A percentile compares a stretch with the other conserved stretches of the same genome.
Evolutionary conservation across 257 asterid species (phyloP).

Genomic region (Anisodus tanguticus): DNA sequence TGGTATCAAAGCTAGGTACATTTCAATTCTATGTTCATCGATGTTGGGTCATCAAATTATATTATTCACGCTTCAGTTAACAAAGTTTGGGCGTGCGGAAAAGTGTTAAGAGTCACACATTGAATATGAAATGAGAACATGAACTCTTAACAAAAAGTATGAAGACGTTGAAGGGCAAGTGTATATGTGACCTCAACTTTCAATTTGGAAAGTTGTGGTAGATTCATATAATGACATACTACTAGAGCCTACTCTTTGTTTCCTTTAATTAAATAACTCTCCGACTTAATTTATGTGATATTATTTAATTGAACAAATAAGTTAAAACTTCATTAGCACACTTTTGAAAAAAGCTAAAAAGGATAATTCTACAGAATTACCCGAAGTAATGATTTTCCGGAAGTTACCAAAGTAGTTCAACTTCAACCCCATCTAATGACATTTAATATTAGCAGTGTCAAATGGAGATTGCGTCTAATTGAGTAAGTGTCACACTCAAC

Average conservation of each 20-base stretch:
- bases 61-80: too few relatives aligned
- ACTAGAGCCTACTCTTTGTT: neutral
- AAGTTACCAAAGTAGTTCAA: neutral
- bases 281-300: neutral
- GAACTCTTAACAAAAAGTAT: too few relatives aligned
- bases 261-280: neutral
- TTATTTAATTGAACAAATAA: neutral
- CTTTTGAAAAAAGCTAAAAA: neutral
- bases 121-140: too few relatives aligned
- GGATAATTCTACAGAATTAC: neutral
- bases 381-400: neutral
- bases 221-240: neutral
- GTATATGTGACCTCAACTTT: neutral
- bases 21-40: too few relatives aligned
- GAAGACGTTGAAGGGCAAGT: neutral
- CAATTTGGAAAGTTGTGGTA: neutral
- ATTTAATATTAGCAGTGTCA: neutral
- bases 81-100: too few relatives aligned
- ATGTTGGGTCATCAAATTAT: too few relatives aligned
- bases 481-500: neutral
- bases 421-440: neutral
- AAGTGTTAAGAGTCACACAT: too few relatives aligned
- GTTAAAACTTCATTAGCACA: neutral
- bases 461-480: neutral
- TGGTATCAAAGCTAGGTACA: too few relatives aligned